Percentiles rank a stretch among this genome's conserved stretches.
phyloP scores from a whole-genome alignment of 2,329 filamentous ascomycete genomes.

The Fusarium sp. region DNA sequence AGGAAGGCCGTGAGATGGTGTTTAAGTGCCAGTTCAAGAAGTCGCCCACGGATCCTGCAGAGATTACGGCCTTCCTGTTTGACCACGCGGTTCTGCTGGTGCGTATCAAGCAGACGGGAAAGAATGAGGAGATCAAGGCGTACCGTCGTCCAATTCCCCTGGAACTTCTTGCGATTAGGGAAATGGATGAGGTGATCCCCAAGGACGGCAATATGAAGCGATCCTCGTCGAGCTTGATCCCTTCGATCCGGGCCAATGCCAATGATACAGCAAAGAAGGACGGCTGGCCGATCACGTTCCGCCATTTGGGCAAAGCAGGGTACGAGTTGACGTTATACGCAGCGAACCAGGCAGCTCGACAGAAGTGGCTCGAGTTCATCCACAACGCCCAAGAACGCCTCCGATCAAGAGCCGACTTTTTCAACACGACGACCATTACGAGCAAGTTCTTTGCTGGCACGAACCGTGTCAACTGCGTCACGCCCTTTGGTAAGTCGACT shows the following conservation, averaged over 20 bases:
- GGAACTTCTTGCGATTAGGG: conserved; percentile 90
- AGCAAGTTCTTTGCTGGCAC: conserved; percentile 70
- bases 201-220: conserved; percentile 83
- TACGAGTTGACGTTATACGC: conserved; percentile 94
- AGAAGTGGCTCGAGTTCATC: conserved; percentile 98
- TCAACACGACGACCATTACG: conserved; percentile 77
- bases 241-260: conserved; percentile 61
- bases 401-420: conserved; percentile 89
- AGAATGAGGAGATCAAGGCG: conserved; percentile 93
- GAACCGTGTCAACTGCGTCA: conserved; percentile 94
- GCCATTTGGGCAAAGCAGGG: conserved; percentile 93
- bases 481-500: conserved; percentile 80
- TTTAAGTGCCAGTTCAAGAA: conserved; percentile 97
- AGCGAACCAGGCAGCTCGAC: conserved; percentile 84
- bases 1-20: conserved; percentile 91
- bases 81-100: conserved; percentile 96
- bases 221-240: conserved; percentile 86
- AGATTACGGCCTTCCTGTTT: conserved; percentile 95
- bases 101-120: conserved; percentile 90
- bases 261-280: conserved; percentile 73
- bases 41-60: conserved; percentile 84
- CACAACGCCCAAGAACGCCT: conserved; percentile 90
- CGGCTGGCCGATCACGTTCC: conserved; percentile 95
- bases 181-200: conserved; percentile 97
- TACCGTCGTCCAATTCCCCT: conserved; percentile 94